A percentile compares a stretch with the other conserved stretches of the same genome.
phyloP scores from a whole-genome alignment of 2,329 filamentous ascomycete genomes.

The Orbilia javanica region DNA sequence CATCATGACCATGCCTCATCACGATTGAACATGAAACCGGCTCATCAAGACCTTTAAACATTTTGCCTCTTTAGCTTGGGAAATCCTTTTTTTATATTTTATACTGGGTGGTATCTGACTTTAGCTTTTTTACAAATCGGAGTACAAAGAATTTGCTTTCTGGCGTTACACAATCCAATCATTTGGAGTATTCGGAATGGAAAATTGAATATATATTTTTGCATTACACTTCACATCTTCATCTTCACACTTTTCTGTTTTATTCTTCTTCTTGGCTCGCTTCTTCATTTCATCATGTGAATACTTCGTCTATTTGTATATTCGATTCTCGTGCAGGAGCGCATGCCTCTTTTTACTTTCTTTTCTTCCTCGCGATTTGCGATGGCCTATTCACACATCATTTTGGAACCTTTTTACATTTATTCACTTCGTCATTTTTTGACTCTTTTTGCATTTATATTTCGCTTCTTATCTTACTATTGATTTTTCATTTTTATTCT shows the following conservation, averaged over 20 bases:
- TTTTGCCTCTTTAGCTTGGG: conserved; percentile 59
- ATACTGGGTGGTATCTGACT: conserved; percentile 62
- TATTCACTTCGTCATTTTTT: conserved; percentile 26
- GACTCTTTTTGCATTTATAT: conserved; percentile 15
- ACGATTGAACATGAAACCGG: conserved; percentile 59
- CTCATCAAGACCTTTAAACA: conserved; percentile 51
- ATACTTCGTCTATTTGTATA: conserved; percentile 64
- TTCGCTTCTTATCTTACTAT: conserved; percentile 11
- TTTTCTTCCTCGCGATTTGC: conserved; percentile 50
- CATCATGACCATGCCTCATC: conserved; percentile 55
- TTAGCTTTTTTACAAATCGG: conserved; percentile 57
- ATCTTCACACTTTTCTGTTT: conserved; percentile 64
- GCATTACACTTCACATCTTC: conserved; percentile 66
- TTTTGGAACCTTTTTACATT: conserved; percentile 1
- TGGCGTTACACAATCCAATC: conserved; percentile 56
- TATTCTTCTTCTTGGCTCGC: conserved; percentile 59
- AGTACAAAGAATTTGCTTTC: conserved; percentile 56
- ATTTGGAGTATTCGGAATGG: conserved; percentile 57
- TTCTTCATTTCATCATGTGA: conserved; percentile 63
- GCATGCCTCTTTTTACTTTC: conserved; percentile 64
- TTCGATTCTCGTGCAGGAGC: conserved; percentile 63
- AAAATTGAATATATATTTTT: conserved; percentile 66
- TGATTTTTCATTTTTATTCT: neutral
- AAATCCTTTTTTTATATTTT: conserved; percentile 34
- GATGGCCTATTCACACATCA: conserved; percentile 28